phyloP scores from a whole-genome alignment of 2,329 filamentous ascomycete genomes.

The Calonectria pseudoreteaudii region DNA sequence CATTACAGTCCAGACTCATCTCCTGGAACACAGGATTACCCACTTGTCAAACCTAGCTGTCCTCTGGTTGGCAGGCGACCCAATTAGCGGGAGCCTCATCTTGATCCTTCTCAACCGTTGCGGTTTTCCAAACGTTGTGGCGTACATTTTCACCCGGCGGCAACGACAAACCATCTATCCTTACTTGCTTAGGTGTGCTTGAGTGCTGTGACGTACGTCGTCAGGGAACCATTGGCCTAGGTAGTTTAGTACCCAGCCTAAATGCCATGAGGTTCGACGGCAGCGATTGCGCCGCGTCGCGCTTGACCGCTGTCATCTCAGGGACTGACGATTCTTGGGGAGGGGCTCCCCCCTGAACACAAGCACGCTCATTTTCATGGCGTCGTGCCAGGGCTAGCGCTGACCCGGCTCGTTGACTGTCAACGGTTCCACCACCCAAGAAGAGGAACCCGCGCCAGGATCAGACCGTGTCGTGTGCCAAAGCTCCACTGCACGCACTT shows the following conservation, averaged over 20 bases:
- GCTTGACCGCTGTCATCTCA: constrained; percentile 16
- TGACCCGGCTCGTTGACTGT: constrained; percentile 39
- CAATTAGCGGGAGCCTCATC: neutral
- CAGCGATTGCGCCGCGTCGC: constrained; percentile 14
- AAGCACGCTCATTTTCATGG: constrained; percentile 34
- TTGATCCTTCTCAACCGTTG: constrained; percentile 1
- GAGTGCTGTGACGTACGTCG: neutral
- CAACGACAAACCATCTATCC: neutral
- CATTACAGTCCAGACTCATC: neutral
- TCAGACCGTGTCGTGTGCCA: constrained; percentile 35
- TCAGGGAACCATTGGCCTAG: neutral
- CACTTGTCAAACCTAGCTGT: constrained; percentile 9
- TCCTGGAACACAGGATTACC: constrained; percentile 1
- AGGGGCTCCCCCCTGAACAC: constrained; percentile 30
- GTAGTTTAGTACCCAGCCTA: constrained; percentile 1
- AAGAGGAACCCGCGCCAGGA: constrained; percentile 23
- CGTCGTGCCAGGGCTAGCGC: constrained; percentile 36
- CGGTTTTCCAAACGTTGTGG: constrained; percentile 14
- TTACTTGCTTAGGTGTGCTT: neutral
- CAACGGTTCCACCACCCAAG: constrained; percentile 40
- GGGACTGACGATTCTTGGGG: constrained; percentile 14
- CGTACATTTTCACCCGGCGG: neutral
- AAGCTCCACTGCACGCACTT: constrained; percentile 30
- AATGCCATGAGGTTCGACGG: constrained; percentile 6
- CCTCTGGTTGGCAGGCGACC: neutral